phyloP scores from a whole-genome alignment of 768 basidiomycete genomes.

The Chalciporus pseudorubinellus region DNA sequence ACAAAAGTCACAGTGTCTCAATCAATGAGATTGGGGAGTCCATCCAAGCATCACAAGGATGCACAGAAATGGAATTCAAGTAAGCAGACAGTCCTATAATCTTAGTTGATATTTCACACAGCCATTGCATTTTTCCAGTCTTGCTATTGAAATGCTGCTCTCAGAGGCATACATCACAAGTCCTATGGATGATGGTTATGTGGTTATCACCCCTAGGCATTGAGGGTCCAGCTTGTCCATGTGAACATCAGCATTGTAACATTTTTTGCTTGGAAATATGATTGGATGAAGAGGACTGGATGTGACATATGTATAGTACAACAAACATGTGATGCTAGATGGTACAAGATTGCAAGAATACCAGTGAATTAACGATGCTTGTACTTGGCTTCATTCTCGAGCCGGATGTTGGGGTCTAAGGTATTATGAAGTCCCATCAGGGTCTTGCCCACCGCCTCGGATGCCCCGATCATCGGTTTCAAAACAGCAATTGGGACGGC shows the following conservation, averaged over 20 bases:
- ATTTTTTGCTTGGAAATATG: too few relatives aligned
- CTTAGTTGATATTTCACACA: too few relatives aligned
- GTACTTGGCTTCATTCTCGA: constrained; percentile 92
- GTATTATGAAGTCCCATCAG: constrained; percentile 91
- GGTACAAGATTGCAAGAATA: constrained; percentile 19
- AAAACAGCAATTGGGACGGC: constrained; percentile 97
- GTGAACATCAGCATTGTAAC: too few relatives aligned
- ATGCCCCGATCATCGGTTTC: constrained; percentile 97
- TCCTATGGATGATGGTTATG: constrained; percentile 29
- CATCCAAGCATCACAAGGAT: constrained; percentile 11
- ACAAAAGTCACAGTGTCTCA: not conserved
- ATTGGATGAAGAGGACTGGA: not conserved
- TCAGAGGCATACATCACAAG: constrained; percentile 31
- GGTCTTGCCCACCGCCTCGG: constrained; percentile 95
- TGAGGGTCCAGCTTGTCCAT: constrained; percentile 9
- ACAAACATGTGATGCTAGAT: constrained; percentile 17
- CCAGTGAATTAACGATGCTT: constrained; percentile 60
- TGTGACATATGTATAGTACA: constrained; percentile 1
- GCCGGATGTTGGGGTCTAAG: constrained; percentile 78
- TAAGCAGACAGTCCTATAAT: constrained; percentile 3
- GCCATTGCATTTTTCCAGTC: constrained; percentile 7
- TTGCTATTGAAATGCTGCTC: constrained; percentile 20
- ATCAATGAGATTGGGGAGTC: constrained; percentile 14
- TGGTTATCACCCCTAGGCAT: constrained; percentile 28
- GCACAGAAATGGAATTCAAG: constrained; percentile 21